These are phyloP conservation scores for Saccharomyces cerevisiae DNA, from an alignment of 805 yeast species.

Conservation along the genomic window DNA sequence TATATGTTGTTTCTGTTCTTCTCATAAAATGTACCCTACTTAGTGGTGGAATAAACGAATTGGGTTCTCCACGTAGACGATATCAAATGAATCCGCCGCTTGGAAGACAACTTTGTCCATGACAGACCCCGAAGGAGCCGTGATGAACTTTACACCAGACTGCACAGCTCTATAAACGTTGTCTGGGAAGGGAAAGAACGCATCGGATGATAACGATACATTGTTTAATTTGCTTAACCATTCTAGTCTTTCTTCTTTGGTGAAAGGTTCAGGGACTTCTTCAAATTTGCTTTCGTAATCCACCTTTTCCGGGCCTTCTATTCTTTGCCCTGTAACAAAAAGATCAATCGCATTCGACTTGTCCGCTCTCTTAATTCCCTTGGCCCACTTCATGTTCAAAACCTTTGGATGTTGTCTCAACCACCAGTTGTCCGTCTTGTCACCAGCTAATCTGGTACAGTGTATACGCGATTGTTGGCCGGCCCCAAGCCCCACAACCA, in stretches of 20 bases:
- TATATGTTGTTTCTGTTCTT: not conserved
- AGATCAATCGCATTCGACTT: slow-evolving; percentile 96
- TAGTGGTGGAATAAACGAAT: slow-evolving; percentile 97
- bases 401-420: slow-evolving; percentile 96
- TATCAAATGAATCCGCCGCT: slow-evolving; percentile 85
- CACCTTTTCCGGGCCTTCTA: slow-evolving; percentile 81
- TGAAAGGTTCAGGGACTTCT: slow-evolving; percentile 73
- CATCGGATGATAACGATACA: slow-evolving; percentile 93
- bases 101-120: slow-evolving; percentile 94
- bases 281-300: slow-evolving; percentile 89
- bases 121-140: slow-evolving; percentile 96
- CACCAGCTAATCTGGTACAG: slow-evolving; percentile 98
- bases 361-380: slow-evolving; percentile 97
- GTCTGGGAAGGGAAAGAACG: slow-evolving; percentile 99
- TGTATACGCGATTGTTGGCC: slow-evolving; percentile 99
- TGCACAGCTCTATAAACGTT: slow-evolving; percentile 95
- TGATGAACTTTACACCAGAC: slow-evolving; percentile 91
- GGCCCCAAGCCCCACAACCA: slow-evolving; percentile 98
- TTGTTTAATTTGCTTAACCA: slow-evolving; percentile 75
- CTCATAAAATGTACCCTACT: slow-evolving; percentile 5
- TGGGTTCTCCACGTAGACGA: slow-evolving; percentile 94
- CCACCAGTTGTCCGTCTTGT: slow-evolving; percentile 99
- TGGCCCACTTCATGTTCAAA: slow-evolving; percentile 90
- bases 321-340: slow-evolving; percentile 86
- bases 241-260: slow-evolving; percentile 73